Evolutionary conservation across 2,329 filamentous ascomycete genomes (phyloP), one percentile per base, ranked within the genome.

Genomic region (Ophiostoma ips): DNA sequence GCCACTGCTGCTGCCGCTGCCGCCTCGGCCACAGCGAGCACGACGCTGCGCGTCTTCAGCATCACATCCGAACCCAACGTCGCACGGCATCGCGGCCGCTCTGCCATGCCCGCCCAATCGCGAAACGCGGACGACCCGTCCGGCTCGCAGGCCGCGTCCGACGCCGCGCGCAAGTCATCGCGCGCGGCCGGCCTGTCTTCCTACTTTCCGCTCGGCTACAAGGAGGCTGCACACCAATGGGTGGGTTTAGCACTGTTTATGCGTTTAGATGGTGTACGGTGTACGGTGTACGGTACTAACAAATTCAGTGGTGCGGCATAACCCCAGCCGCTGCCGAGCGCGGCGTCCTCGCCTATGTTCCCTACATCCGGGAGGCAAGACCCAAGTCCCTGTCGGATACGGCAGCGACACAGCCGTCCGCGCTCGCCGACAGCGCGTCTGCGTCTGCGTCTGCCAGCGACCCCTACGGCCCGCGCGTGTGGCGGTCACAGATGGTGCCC

Each of bases 151-250:
- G 6, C 4, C 15, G 40, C 28, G 15, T 21, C 40, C 3, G 40
- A 43, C 15, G 40, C 24, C 13, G 38, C 40, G 7, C 40, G 40
- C 24, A 30, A 7, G 16, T 19, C 30, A 5, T 45, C 43, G 5
- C 30, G 28, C 30, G 43, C 43, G 2, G 43, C 45, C 15, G 63
- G 70, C 58, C 59, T 88, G 87, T 62, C 64, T 35, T 60, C 61
- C 1, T 81, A 76, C 64, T 96, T 98, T 57, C 89, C 92, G 2
- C 68, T 96, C 19, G 83, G 88, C 46, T 95, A 95, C 68, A 92
- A 89, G 61, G 88, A 95, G 52, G 90, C 87, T 15, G 87, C 87
- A 55, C 83, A 77, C 58, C 90, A 96, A 73, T 96, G 92, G 87
- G 84, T 87, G 67, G 55, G 81, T n/a, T n/a, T n/a, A n/a, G n/a